Evolutionary conservation across 2,329 filamentous ascomycete genomes (phyloP).

Genomic region (Rhinocladiella mackenziei): DNA sequence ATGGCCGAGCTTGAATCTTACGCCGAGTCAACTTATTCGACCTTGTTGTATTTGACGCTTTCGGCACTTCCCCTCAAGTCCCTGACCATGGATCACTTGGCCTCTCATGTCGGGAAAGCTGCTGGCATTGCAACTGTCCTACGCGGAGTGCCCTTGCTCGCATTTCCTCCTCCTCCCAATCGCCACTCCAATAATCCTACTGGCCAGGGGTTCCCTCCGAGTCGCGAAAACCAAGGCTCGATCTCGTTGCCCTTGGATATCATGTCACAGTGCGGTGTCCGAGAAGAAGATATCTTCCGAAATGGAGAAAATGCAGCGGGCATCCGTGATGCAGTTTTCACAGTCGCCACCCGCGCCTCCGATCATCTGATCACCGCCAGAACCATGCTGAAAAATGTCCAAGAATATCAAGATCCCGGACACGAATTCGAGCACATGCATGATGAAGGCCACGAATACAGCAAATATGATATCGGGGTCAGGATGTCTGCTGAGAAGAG

Average conservation of each 20-base stretch:
- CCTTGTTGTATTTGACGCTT: slow-evolving; percentile 81
- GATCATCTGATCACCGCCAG: slow-evolving; percentile 92
- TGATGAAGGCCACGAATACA: slow-evolving; percentile 64
- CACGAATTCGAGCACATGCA: slow-evolving; percentile 86
- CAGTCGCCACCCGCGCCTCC: slow-evolving; percentile 86
- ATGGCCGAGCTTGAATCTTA: slow-evolving; percentile 77
- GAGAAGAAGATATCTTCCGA: slow-evolving; percentile 85
- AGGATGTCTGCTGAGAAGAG: slow-evolving; percentile 16
- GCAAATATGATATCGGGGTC: slow-evolving; percentile 39
- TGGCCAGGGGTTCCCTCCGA: slow-evolving; percentile 38
- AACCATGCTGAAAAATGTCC: slow-evolving; percentile 81
- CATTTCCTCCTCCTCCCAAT: slow-evolving; percentile 64
- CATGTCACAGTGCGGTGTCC: slow-evolving; percentile 75
- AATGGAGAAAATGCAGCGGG: slow-evolving; percentile 73
- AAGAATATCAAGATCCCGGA: slow-evolving; percentile 67
- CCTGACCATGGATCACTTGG: slow-evolving; percentile 83
- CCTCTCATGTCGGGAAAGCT: slow-evolving; percentile 92
- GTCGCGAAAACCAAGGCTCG: slow-evolving; percentile 52
- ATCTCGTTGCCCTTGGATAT: slow-evolving; percentile 82
- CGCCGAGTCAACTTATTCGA: slow-evolving; percentile 91
- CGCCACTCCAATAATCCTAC: slow-evolving; percentile 50
- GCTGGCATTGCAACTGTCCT: slow-evolving; percentile 81
- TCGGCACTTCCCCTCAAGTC: slow-evolving; percentile 75
- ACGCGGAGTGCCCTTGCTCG: slow-evolving; percentile 83
- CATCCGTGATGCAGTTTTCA: slow-evolving; percentile 83